Evolutionary conservation across 257 asterid genomes (phyloP).

Genomic region (Jacaranda copaia): DNA sequence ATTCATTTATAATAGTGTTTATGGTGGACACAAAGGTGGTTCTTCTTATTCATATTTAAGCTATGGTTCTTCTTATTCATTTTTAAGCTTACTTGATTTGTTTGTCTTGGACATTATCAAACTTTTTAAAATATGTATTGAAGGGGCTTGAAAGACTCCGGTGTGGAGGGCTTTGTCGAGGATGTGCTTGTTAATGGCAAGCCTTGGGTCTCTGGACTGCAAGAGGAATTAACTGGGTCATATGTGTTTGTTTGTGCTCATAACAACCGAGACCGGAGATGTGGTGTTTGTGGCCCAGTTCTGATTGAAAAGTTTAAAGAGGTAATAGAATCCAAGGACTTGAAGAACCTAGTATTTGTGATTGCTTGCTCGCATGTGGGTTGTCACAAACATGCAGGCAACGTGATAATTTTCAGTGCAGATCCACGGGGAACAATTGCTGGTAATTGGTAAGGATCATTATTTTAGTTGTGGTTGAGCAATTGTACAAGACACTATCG

Average conservation of each 20-base stretch:
- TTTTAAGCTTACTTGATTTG: neutral
- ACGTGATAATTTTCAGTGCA: slow-evolving; percentile 75
- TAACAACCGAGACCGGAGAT: slow-evolving; percentile 77
- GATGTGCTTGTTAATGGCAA: slow-evolving; percentile 85
- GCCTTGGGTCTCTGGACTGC: slow-evolving; percentile 74
- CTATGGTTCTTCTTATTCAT: neutral
- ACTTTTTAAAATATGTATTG: slow-evolving; percentile 22
- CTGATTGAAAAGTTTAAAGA: slow-evolving; percentile 81
- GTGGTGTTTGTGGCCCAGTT: slow-evolving; percentile 98
- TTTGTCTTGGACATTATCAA: neutral
- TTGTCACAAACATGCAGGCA: slow-evolving; percentile 98
- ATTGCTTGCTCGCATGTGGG: slow-evolving; percentile 96
- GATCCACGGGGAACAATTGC: slow-evolving; percentile 66
- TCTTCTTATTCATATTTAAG: neutral
- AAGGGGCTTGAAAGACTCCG: slow-evolving; percentile 83
- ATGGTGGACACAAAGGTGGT: neutral
- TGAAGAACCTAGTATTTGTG: slow-evolving; percentile 64
- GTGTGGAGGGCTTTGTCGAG: slow-evolving; percentile 78
- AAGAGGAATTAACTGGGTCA: slow-evolving; percentile 72
- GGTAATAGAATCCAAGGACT: slow-evolving; percentile 66
- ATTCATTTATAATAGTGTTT: neutral
- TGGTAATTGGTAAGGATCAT: slow-evolving; percentile 82
- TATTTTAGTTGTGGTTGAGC: slow-evolving; percentile 10
- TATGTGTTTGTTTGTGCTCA: slow-evolving; percentile 96
- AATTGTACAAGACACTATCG: slow-evolving; percentile 7